phyloP scores from a whole-genome alignment of 2,329 filamentous ascomycete species.

The Cordyceps cicadae region DNA sequence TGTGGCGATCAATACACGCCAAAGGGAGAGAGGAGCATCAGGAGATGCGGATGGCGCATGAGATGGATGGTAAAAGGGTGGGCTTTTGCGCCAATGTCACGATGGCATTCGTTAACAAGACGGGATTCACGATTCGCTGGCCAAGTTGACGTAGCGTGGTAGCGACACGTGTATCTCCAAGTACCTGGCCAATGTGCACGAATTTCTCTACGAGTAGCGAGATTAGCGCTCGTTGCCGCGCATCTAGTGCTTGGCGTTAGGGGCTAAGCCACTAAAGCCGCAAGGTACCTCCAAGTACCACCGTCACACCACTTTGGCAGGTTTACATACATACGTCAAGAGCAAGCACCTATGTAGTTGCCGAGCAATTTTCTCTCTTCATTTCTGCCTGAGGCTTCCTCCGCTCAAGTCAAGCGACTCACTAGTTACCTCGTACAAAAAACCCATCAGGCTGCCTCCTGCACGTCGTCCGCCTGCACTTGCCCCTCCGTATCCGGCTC shows the following conservation, averaged over 20 bases:
- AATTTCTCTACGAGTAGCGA: no score
- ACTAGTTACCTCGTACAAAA: no score
- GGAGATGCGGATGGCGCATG: neutral
- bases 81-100: neutral
- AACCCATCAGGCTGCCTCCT: no score
- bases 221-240: neutral
- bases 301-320: neutral
- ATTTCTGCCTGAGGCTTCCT: no score
- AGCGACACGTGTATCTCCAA: neutral
- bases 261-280: neutral
- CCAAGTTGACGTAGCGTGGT: constrained; percentile 1
- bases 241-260: neutral
- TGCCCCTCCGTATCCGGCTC: no score
- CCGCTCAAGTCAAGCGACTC: no score
- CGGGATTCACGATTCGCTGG: neutral
- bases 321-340: neutral
- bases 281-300: neutral
- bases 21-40: neutral
- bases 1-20: neutral
- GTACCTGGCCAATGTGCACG: no score
- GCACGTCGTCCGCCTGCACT: no score
- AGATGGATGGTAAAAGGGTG: neutral
- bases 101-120: neutral
- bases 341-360: neutral
- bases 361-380: no score